Base-by-base conservation (phyloP, 1,284 basidiomycete genomes). In the Ustilago lituana region DNA sequence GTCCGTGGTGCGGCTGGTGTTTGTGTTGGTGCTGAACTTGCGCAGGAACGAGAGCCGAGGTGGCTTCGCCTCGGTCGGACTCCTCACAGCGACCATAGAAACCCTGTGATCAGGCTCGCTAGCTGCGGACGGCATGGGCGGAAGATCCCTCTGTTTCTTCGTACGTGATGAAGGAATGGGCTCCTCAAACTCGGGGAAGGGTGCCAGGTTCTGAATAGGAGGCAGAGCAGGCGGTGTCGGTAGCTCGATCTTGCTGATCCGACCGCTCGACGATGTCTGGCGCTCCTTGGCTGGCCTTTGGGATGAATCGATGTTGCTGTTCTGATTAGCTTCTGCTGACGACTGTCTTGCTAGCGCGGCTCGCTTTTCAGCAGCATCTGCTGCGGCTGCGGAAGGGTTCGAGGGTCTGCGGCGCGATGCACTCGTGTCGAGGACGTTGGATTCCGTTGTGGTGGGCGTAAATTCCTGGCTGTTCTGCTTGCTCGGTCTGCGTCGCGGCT, bases 201-300 rank as follows among this genome's bases (percentile, higher is more conserved):
- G 74, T 10, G 69, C 61, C 8, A 74, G 26, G 19, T 76, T 74
- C 41, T 69, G 59, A 15, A 74, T 76, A 1, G 74, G 68, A 11
- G 74, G 74, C 40, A 76, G 32, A 24, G 61, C 22, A 0, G 66
- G 66, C 12, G 60, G 48, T 9, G 35, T 19, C 0, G 74, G 71
- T 2, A 74, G 52, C 29, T 73, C 72, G n/a, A 48, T 35, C 19
- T 52, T 57, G 45, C 29, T 47, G 26, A 54, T 54, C 6, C 62
- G 41, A 26, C 43, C 55, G 39, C 53, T 40, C 8, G 62, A 59
- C 1, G 64, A 69, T 1, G 26, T 33, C 36, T 65, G 57, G 1
- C 68, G 40, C 11, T 65, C 62, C 17, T 46, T 61, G 6, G 32
- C 31, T 6, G 68, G 68, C 10, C 67, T 41, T 23, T 40, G 61